Percentiles rank a stretch among this genome's conserved stretches.
Evolutionary conservation across 345 rosid genomes (phyloP).

Genomic region (Hypericum androsaemum): DNA sequence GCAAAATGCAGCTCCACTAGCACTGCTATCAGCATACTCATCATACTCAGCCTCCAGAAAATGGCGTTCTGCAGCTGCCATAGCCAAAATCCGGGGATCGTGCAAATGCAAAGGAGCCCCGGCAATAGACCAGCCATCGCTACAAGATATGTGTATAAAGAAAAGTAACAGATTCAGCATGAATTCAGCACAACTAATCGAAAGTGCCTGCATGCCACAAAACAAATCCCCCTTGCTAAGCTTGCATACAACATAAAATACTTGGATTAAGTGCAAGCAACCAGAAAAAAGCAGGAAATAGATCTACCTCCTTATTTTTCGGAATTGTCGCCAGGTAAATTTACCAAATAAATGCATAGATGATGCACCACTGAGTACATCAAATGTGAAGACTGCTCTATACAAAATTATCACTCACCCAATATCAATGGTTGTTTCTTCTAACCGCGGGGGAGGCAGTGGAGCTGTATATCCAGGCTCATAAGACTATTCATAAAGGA

Average conservation of each 20-base stretch:
- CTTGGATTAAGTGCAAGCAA: too few species aligned
- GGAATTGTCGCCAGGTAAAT: too few species aligned
- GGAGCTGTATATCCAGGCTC: constrained; percentile 26
- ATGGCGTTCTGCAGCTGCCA: constrained; percentile 21
- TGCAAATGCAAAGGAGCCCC: constrained; percentile 23
- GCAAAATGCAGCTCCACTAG: constrained; percentile 19
- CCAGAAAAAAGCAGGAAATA: too few species aligned
- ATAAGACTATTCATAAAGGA: constrained; percentile 17
- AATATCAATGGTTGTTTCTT: constrained; percentile 9
- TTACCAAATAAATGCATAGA: too few species aligned
- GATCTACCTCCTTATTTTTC: too few species aligned
- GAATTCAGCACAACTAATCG: too few species aligned
- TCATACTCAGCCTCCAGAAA: constrained; percentile 20
- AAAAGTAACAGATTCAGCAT: not conserved
- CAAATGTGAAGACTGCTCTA: too few species aligned
- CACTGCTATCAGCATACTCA: constrained; percentile 20
- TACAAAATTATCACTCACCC: not conserved
- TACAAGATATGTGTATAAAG: not conserved
- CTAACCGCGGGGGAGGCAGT: constrained; percentile 12
- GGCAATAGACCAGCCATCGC: constrained; percentile 23
- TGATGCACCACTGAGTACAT: too few species aligned
- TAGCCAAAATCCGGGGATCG: constrained; percentile 24
- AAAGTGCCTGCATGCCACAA: too few species aligned
- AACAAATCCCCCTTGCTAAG: too few species aligned
- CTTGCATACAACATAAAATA: too few species aligned